These are phyloP conservation scores for Pseudogymnoascus sp. DNA, from an alignment of 2,329 filamentous ascomycete species.

Conservation along the genomic window DNA sequence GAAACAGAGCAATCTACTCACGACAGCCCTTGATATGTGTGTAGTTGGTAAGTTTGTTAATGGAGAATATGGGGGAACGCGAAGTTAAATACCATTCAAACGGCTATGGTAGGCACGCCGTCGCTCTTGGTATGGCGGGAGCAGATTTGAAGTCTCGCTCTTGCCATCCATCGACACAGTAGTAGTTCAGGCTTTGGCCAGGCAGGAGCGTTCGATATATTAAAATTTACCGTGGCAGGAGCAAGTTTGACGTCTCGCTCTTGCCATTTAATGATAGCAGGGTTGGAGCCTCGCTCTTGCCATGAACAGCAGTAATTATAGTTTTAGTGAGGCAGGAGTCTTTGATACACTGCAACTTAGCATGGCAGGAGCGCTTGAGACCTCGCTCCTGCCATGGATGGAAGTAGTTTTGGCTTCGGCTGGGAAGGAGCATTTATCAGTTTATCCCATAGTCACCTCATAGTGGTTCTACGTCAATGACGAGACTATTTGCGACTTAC, in stretches of 20 bases:
- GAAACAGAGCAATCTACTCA: too few species aligned
- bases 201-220: neutral
- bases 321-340: neutral
- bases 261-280: neutral
- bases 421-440: too few species aligned
- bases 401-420: too few species aligned
- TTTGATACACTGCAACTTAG: neutral
- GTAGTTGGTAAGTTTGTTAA: neutral
- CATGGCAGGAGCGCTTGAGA: neutral
- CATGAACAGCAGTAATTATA: neutral
- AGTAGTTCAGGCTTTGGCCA: neutral
- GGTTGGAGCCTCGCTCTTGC: neutral
- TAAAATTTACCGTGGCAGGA: neutral
- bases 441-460: neutral
- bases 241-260: neutral
- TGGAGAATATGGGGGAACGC: neutral
- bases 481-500: neutral
- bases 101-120: neutral
- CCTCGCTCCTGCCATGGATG: neutral
- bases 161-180: neutral
- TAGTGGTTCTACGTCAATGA: neutral
- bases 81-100: neutral
- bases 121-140: neutral
- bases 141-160: neutral
- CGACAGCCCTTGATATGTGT: neutral